Evolutionary conservation across 2,329 filamentous ascomycete species (phyloP).

Genomic region (Macroventuria anomochaeta): DNA sequence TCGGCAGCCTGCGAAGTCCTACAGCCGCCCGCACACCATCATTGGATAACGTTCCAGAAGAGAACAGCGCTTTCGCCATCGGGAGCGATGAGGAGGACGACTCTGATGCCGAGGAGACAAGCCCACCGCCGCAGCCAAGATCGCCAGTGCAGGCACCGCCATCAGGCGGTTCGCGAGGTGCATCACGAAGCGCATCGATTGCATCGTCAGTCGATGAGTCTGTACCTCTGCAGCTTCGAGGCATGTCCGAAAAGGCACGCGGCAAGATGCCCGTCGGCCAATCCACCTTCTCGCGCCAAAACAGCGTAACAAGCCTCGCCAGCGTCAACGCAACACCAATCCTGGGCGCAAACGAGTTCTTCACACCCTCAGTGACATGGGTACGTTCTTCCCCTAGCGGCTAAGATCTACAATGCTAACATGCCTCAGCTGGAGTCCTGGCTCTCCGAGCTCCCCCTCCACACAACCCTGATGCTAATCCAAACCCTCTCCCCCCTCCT

Average conservation of each 20-base stretch:
- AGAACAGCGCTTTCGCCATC: constrained; percentile 84
- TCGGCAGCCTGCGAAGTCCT: constrained; percentile 72
- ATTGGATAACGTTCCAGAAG: constrained; percentile 74
- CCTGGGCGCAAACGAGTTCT: constrained; percentile 65
- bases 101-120: constrained; percentile 66
- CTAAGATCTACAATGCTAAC: constrained; percentile 26
- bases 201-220: constrained; percentile 75
- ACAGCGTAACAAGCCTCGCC: constrained; percentile 81
- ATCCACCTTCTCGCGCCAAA: constrained; percentile 85
- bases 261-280: constrained; percentile 92
- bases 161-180: constrained; percentile 27
- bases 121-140: constrained; percentile 46
- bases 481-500: constrained; percentile 61
- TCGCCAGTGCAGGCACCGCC: constrained; percentile 41
- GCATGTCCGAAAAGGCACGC: constrained; percentile 96
- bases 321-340: constrained; percentile 65
- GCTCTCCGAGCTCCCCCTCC: constrained; percentile 89
- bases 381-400: constrained; percentile 48
- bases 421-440: constrained; percentile 77
- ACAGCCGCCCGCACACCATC: constrained; percentile 62
- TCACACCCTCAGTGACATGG: constrained; percentile 81
- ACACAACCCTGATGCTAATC: constrained; percentile 82
- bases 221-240: constrained; percentile 80
- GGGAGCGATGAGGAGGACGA: constrained; percentile 76
- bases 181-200: constrained; percentile 71